phyloP scores from a whole-genome alignment of 495 filamentous ascomycete genomes.

The Penicillium coffeae region DNA sequence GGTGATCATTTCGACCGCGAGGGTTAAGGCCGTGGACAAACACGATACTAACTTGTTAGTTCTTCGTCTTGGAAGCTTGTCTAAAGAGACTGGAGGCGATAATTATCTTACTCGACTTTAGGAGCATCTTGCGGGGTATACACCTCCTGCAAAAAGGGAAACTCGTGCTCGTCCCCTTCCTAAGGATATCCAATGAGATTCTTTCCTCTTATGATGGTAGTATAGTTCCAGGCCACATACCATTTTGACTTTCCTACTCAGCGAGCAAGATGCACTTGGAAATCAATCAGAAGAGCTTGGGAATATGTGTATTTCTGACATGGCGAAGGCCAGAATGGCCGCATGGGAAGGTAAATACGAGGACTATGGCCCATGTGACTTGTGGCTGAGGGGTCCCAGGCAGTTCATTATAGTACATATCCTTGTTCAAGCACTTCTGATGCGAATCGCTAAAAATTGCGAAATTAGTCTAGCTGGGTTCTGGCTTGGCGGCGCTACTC shows the following conservation, averaged over 20 bases:
- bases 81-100: neutral
- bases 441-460: neutral
- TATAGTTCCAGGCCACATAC: too few relatives aligned
- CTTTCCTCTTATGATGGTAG: too few relatives aligned
- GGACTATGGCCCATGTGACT: constrained; percentile 8
- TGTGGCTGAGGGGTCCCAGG: too few relatives aligned
- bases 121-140: constrained; percentile 25
- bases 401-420: too few relatives aligned
- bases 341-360: constrained; percentile 8
- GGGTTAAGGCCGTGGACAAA: constrained; percentile 41
- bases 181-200: constrained; percentile 2
- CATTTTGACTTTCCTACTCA: too few relatives aligned
- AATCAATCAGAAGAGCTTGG: too few relatives aligned
- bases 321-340: neutral
- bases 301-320: too few relatives aligned
- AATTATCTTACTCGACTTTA: constrained; percentile 27
- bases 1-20: constrained; percentile 34
- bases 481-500: neutral
- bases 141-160: constrained; percentile 35
- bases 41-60: constrained; percentile 21
- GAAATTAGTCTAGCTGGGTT: neutral
- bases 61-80: neutral
- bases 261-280: too few relatives aligned
- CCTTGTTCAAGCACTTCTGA: neutral
- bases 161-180: constrained; percentile 28